Evolutionary conservation across 768 basidiomycete genomes (phyloP), one percentile per base, ranked within the genome.

Genomic region (Serendipita sp.): DNA sequence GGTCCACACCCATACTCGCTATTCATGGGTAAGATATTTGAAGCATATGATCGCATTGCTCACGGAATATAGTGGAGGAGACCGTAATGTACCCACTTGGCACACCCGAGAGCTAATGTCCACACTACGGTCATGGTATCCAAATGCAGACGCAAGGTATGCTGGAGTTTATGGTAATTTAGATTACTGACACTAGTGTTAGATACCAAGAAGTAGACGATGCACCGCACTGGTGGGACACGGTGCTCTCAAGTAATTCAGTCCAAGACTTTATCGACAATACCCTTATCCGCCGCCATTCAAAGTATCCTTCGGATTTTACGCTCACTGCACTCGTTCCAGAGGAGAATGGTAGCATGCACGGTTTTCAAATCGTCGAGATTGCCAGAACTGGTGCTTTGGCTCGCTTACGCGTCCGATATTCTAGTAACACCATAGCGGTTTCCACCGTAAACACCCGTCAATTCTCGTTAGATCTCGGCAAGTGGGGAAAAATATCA

Each of bases 81-180:
- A 96, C 70, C 82, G 84, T 44, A 94, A 96, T 66, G 93, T 96
- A 2, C 91, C 92, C 1, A 81, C 83, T 0, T 89, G 90, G 83
- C 91, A 95, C 68, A 82, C 84, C 2, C 80, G 92, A 23, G 83
- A 86, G 70, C 75, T 80, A 10, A 76, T 87, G 2, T 76, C 78
- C 27, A 73, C 83, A 16, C 66, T 93, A 33, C 78, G 79, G 66
- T 75, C 81, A 2, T 87, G 83, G 83, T 75, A 78, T 60, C 71
- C 77, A 0, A 69, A 76, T 4, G 77, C 79, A 15, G 78, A 85
- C 64, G 75, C 80, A 23, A 78, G 73, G 87, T 86, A 40, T 46
- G 16, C 62, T 66, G 66, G 29, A 31, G 37, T 4, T 29, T 15
- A 60, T 63, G 44, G 37, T 62, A 52, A n/a, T 4, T 6, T 40